Evolutionary conservation across 2,329 filamentous ascomycete species (phyloP), one percentile per base, ranked within the genome.

Genomic region (Scedosporium boydii): DNA sequence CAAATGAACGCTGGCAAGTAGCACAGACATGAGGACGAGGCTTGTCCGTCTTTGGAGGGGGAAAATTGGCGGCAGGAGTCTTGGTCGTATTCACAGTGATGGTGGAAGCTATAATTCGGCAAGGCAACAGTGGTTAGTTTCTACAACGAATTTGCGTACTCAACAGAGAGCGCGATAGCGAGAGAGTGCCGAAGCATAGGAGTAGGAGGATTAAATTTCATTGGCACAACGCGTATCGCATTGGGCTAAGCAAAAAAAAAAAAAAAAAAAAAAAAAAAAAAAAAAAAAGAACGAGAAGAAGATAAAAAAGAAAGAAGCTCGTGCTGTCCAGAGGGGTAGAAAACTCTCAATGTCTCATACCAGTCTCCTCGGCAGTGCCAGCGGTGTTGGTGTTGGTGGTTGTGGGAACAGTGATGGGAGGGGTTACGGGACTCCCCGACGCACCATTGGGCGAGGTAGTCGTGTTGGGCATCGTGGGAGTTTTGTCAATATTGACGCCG

Each of bases 31-130:
- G 95, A 67, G 95, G 95, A 66, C 93, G 86, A 63, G 95, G 95
- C 79, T 98, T 99, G 77, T 99, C 95, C 66, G 92, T 96, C 79
- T 98, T 99, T 59, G 93, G 89, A 48, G 90, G 89, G 68, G 90
- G 90, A 67, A 90, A 89, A 66, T 72, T 75, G 68, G 74, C 69
- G 53, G 74, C 72, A 58, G 70, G 66, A 44, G 67, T 63, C 5
- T 69, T 63, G 64, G 74, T 75, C 61, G 80, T 80, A 67, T 80
- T 82, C 66, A 82, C 80, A 58, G 79, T 81, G 60, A 82, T 81
- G 44, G 80, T 78, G 27, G 80, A 78, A 62, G 76, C 80, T 79
- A 67, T 42, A 48, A 41, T 51, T 46, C 10, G 6, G 55, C 18
- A 21, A 56, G 38, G 56, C 41, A 61, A 21, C 53, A 42, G 7